Base-by-base conservation (phyloP, 2,329 filamentous ascomycete genomes). In the Neofusicoccum parvum region DNA sequence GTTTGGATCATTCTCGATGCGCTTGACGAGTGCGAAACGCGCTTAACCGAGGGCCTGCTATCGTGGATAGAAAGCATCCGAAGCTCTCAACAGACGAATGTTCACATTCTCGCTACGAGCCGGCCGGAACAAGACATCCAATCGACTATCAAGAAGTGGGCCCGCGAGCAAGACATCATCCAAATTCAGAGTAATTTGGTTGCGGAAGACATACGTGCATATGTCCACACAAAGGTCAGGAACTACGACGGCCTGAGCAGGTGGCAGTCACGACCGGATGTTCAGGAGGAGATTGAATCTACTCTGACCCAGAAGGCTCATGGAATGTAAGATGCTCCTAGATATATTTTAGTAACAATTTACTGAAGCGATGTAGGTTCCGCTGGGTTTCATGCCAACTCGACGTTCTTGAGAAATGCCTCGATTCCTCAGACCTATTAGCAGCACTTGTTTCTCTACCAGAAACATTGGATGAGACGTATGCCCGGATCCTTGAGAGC, bases 1-100 rank as follows among this genome's bases (percentile, higher is more conserved):
- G 63, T 66, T 10, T 49, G 17, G 64, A 54, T 69, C 54, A 39
- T 69, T 41, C 46, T 69, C 2, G 68, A 69, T 56, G 68, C 68
- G 0, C 63, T 69, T 23, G 68, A 69, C 50, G 68, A 69, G 39
- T 68, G 67, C 39, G 15, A 6, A 2, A 36, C 50, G 39, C 23
- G 50, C n/a, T n/a, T n/a, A n/a, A n/a, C n/a, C n/a, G 23, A 39
- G 17, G 60, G 67, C 43, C 23, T 68, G 32, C 62, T 68, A 2
- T 46, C n/a, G 10, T 67, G 65, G 66, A 60, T 65, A 3, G 41
- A 45, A 11, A 2, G 3, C 12, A 2, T 48, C 5, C 45, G 10
- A 48, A 2, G 6, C 6, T 48, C n/a, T 48, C 17, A 11, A 2
- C n/a, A 23, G 5, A 23, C 20, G 14, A 53, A 53, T 17, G 10